A percentile compares a stretch with the other conserved stretches of the same genome.
Evolutionary conservation across 306 rosid species (phyloP).

Genomic region (Benincasa hispida): DNA sequence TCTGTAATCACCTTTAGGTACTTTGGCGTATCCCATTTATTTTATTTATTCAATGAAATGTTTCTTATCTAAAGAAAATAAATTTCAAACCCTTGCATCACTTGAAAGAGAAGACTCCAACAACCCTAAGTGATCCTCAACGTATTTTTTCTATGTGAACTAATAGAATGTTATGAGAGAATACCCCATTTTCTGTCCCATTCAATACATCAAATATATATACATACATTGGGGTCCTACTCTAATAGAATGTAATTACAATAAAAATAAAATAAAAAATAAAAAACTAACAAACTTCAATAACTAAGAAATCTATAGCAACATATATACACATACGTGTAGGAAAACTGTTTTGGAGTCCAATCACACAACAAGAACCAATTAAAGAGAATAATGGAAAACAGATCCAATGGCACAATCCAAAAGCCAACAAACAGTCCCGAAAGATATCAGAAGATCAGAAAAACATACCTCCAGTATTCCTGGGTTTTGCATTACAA

Average conservation of each 20-base stretch:
- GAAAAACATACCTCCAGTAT: constrained; percentile 57
- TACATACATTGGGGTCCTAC: background rate
- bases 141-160: background rate
- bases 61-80: no score
- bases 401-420: background rate
- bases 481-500: constrained; percentile 96
- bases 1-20: no score
- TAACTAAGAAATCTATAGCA: background rate
- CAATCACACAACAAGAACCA: background rate
- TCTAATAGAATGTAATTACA: background rate
- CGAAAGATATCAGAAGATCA: background rate
- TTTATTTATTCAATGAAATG: no score
- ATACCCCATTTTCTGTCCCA: background rate
- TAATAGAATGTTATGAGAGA: background rate
- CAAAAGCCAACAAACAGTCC: background rate
- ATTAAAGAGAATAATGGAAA: background rate
- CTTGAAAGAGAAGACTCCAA: background rate
- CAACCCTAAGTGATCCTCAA: background rate
- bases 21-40: no score
- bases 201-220: background rate
- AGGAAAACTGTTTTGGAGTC: background rate
- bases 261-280: background rate
- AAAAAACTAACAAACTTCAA: background rate
- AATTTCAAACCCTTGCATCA: background rate
- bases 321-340: background rate